Evolutionary conservation across 2,329 filamentous ascomycete genomes (phyloP), one percentile per base, ranked within the genome.

Genomic region (Eutypella sp.): DNA sequence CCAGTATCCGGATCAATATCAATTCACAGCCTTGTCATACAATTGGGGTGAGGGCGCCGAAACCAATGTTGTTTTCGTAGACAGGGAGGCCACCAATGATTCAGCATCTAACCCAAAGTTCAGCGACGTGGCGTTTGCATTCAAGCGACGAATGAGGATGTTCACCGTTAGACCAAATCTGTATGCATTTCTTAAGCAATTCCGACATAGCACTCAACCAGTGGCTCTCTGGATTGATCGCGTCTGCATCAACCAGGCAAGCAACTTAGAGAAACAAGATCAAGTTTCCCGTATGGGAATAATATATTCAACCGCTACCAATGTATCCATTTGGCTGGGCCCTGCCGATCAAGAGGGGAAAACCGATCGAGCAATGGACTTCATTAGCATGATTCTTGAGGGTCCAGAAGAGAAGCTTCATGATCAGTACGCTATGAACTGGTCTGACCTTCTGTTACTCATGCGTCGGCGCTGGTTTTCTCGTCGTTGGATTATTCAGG

Each of bases 401-500:
- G 22, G 34, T 18, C 37, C 23, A 4, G 41, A 42, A n/a, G n/a
- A n/a, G n/a, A n/a, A n/a, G 13, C n/a, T 13, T 31, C 8, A 36
- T 36, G 23, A 38, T 5, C 23, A 34, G 3, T 15, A 31, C 5
- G 29, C 19, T 7, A 18, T 43, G 13, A 43, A 41, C 8, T 50
- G 45, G 48, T 36, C 25, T 7, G 42, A 39, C 20, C 48, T 50
- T 11, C 20, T 42, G 16, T 40, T 39, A 7, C 19, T 50, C 8
- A 43, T 47, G 39, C 27, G 22, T 9, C 33, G n/a, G 22, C 25
- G 34, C 11, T 51, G 49, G 49, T 49, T 51, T 16, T 48, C 44
- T 15, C 46, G 49, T 13, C 49, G 49, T 18, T 51, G 49, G 49
- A 42, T 51, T 4, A 41, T 51, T 10, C 49, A 51, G 25, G 49